A percentile compares a stretch with the other conserved stretches of the same genome.
phyloP scores from a whole-genome alignment of 1,139 yeast genomes.

The Nakaseomyces sp. region DNA sequence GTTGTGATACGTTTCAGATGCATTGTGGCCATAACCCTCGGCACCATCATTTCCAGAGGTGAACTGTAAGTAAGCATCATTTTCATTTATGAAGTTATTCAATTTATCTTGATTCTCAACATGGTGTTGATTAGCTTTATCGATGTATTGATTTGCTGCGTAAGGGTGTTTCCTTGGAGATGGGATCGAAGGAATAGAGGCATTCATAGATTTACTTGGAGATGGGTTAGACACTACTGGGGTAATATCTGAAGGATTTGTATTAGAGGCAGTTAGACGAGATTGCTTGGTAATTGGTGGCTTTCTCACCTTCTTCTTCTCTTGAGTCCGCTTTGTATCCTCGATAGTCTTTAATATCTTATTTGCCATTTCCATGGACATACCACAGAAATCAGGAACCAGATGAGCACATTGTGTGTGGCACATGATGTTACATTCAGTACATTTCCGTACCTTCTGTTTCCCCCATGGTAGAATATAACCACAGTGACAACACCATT shows the following conservation, averaged over 20 bases:
- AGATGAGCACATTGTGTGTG: constrained; percentile 87
- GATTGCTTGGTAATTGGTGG: constrained; percentile 5
- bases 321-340: constrained; percentile 51
- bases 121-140: constrained; percentile 1
- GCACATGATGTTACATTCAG: constrained; percentile 92
- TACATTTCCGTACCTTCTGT: constrained; percentile 88
- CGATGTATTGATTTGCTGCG: constrained; percentile 2
- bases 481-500: constrained; percentile 99
- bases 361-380: constrained; percentile 96
- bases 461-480: constrained; percentile 91
- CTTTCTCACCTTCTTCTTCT: constrained; percentile 18
- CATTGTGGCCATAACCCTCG: constrained; percentile 2
- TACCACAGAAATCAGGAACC: constrained; percentile 97
- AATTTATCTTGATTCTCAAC: constrained; percentile 13
- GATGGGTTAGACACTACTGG: constrained; percentile 1
- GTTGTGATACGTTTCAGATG: background rate
- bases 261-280: background rate
- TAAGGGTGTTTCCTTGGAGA: constrained; percentile 6
- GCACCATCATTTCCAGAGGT: constrained; percentile 12
- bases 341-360: constrained; percentile 78
- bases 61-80: constrained; percentile 21
- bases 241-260: background rate
- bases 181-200: constrained; percentile 6
- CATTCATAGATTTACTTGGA: constrained; percentile 5
- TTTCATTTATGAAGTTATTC: constrained; percentile 20